Evolutionary conservation across 1,284 basidiomycete species (phyloP).

Genomic region (Singerocomus inundabilis): DNA sequence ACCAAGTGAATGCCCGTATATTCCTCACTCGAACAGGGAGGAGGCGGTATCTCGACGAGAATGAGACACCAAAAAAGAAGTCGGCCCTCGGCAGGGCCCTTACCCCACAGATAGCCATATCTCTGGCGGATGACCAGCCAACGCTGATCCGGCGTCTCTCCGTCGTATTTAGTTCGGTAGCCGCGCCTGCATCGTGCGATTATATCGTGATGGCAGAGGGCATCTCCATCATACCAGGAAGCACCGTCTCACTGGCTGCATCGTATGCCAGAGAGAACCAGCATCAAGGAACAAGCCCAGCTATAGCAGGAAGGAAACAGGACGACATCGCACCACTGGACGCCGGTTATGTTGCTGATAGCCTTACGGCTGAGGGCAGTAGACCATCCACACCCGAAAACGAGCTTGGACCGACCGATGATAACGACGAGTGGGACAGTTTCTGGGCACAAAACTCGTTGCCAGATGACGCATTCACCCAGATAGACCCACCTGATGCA

Average conservation of each 20-base stretch:
- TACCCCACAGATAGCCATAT: neutral
- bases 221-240: slow-evolving; percentile 40
- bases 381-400: slow-evolving; percentile 23
- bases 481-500: slow-evolving; percentile 12
- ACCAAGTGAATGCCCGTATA: slow-evolving; percentile 80
- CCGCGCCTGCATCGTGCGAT: slow-evolving; percentile 59
- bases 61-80: slow-evolving; percentile 22
- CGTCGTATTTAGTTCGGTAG: slow-evolving; percentile 74
- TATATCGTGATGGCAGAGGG: slow-evolving; percentile 68
- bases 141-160: slow-evolving; percentile 61
- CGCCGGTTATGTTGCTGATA: slow-evolving; percentile 35
- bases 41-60: slow-evolving; percentile 51
- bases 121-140: slow-evolving; percentile 34
- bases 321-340: slow-evolving; percentile 40
- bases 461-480: slow-evolving; percentile 24
- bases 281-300: neutral
- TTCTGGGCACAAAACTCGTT: slow-evolving; percentile 33
- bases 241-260: slow-evolving; percentile 11
- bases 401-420: slow-evolving; percentile 23
- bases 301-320: neutral
- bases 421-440: slow-evolving; percentile 32
- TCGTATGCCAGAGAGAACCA: slow-evolving; percentile 2
- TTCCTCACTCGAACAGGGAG: slow-evolving; percentile 79
- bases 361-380: slow-evolving; percentile 8
- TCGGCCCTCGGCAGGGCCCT: neutral